Base-by-base conservation (phyloP, 768 basidiomycete genomes). In the Plicaturopsis crispa region DNA sequence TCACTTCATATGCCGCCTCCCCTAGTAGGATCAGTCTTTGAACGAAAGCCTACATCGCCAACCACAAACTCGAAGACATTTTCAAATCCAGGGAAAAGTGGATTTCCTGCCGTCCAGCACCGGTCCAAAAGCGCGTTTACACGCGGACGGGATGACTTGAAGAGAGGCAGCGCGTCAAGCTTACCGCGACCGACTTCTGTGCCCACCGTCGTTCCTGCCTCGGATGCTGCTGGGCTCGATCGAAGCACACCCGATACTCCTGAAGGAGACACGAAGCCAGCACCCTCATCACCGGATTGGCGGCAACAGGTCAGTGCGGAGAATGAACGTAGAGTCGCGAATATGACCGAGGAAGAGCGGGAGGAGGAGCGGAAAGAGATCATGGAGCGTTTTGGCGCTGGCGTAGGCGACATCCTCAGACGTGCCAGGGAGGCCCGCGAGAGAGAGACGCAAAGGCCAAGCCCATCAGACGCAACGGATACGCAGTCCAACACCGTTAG, bases 291-390 rank as follows among this genome's bases (percentile, higher is more conserved):
- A 1, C 44, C 54, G 44, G 61, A 64, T 34, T 79, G 81, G 72
- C 63, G 74, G 39, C 59, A 57, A 7, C 75, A 75, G 48, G 72
- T 80, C 38, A 77, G 73, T 47, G 65, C 66, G 39, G 84, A 89
- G 50, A 92, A 93, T 46, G 66, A 72, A 41, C 56, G 61, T 8
- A 59, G 61, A 20, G 72, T 93, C 2, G 73, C 72, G 13, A 55
- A 50, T 1, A 93, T 93, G 91, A 69, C 71, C 2, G 71, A 73
- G 8, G 75, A 76, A 12, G 84, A 92, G 54, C 66, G 78, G 7
- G 76, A 80, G 44, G 56, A 72, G 36, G 88, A 84, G 55, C 65
- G 67, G 31, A 60, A 60, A 36, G 75, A 87, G 44, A 73, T 93
- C 30, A 40, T 85, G 19, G 78, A 85, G 43, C 70, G 73, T 32